Conservation (phyloP, 106 monocot species). For the Alisma plantagoaquatica region DNA sequence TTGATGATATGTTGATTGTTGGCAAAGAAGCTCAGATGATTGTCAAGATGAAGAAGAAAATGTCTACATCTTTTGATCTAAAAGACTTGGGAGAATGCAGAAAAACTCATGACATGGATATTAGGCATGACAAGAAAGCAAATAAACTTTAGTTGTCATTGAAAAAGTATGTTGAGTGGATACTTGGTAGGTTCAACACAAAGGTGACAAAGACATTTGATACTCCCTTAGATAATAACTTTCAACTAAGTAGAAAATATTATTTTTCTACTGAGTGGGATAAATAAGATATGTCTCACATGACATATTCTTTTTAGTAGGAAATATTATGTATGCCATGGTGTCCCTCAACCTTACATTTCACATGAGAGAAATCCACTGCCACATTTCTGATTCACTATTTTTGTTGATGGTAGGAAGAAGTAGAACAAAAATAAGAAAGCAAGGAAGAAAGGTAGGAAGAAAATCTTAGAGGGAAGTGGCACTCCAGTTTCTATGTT, state of each 20-base stretch:
- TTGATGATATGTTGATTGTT: conserved; percentile 5
- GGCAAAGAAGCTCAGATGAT: neutral
- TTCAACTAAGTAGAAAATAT: neutral
- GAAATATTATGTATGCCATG: neutral
- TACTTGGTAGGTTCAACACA: conserved; percentile 3
- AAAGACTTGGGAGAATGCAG: neutral
- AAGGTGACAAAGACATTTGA: neutral
- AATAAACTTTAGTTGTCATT: neutral
- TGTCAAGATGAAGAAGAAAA: neutral
- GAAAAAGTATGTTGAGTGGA: neutral
- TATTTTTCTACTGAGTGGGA: neutral
- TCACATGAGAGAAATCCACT: too few relatives aligned
- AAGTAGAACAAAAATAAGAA: too few relatives aligned
- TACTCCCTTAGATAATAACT: neutral
- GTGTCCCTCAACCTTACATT: too few relatives aligned
- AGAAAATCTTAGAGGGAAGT: too few relatives aligned
- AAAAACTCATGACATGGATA: neutral
- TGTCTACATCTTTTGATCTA: neutral
- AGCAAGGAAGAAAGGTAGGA: too few relatives aligned
- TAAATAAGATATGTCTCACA: neutral
- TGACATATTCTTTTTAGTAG: neutral
- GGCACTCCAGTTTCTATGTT: too few relatives aligned
- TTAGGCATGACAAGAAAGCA: neutral
- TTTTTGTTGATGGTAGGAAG: too few relatives aligned
- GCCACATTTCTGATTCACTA: too few relatives aligned